Conservation (phyloP, 768 basidiomycete species). For the Russula olivacea region DNA sequence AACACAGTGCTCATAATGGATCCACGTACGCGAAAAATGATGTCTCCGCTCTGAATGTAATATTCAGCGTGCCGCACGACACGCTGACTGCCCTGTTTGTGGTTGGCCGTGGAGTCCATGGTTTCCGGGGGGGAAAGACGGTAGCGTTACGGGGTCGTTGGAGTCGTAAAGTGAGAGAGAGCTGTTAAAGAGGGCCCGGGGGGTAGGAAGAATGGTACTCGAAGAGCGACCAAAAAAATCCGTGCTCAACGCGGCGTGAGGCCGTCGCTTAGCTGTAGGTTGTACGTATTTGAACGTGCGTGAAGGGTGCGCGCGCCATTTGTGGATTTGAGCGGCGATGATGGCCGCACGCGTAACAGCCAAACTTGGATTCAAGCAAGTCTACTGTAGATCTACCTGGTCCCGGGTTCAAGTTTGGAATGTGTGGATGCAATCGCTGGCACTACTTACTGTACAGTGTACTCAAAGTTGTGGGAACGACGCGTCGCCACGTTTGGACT, state of each 20-base stretch:
- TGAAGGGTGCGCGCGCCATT: not conserved
- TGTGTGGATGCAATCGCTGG: not conserved
- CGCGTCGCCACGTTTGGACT: not conserved
- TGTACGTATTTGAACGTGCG: slow-evolving; percentile 11
- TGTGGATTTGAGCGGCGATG: not conserved
- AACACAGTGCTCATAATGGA: not conserved
- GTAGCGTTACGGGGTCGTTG: slow-evolving; percentile 1
- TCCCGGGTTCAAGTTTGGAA: not conserved
- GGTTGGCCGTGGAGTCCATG: slow-evolving; percentile 11
- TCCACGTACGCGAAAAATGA: slow-evolving; percentile 26
- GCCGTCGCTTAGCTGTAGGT: slow-evolving; percentile 11
- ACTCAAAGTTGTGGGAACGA: not conserved
- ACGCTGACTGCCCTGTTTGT: slow-evolving; percentile 24
- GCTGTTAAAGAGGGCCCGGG: not conserved
- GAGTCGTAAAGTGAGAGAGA: slow-evolving; percentile 1
- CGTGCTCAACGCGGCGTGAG: slow-evolving; percentile 16
- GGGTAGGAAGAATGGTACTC: not conserved
- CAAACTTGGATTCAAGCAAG: not conserved
- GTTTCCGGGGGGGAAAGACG: not conserved
- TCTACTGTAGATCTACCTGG: not conserved
- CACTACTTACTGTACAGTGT: too few species aligned
- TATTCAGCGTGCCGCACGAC: slow-evolving; percentile 27
- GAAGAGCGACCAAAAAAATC: slow-evolving; percentile 3
- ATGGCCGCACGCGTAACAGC: not conserved
- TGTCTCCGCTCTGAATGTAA: slow-evolving; percentile 27